Percentiles rank a stretch among this genome's conserved stretches.
These are phyloP conservation scores for Aegilops tauschii DNA, from an alignment of 176 grass and related monocot genomes.

Conservation along the genomic window DNA sequence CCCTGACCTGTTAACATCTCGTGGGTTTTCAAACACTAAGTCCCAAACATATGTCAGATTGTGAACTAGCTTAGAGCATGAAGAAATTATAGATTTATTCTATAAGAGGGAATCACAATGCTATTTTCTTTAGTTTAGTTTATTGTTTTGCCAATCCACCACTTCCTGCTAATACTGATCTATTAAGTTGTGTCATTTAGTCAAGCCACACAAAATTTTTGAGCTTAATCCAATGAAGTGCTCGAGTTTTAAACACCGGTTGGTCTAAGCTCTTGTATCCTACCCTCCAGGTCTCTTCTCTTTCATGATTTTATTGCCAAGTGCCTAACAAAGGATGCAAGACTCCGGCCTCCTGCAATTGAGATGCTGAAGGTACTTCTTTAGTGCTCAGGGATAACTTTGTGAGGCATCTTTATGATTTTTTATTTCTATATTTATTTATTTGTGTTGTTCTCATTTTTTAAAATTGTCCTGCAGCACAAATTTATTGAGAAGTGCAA, in stretches of 20 bases:
- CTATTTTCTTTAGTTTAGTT: conserved; percentile 25
- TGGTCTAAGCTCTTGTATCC: conserved; percentile 24
- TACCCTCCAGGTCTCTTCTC: conserved; percentile 80
- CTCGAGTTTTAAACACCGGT: not conserved
- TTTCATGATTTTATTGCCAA: conserved; percentile 99
- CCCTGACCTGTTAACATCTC: not conserved
- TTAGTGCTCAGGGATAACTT: conserved; percentile 10
- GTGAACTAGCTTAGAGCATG: conserved; percentile 5
- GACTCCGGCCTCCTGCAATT: conserved; percentile 78
- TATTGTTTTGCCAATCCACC: not conserved
- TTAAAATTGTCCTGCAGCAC: conserved; percentile 52
- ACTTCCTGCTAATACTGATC: conserved; percentile 11
- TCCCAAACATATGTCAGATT: conserved; percentile 1
- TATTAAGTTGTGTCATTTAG: conserved; percentile 21
- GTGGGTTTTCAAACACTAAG: conserved; percentile 17
- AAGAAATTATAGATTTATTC: conserved; percentile 10
- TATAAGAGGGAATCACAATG: not conserved
- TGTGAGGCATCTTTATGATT: conserved; percentile 24
- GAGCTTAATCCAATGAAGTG: not conserved
- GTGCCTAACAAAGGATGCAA: conserved; percentile 98
- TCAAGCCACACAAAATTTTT: conserved; percentile 14
- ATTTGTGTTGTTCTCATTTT: conserved; percentile 13
- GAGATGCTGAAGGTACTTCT: conserved; percentile 95
- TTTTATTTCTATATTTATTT: conserved; percentile 28
- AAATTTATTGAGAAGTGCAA: conserved; percentile 98